These are phyloP conservation scores for Hypomyces perniciosus DNA, from an alignment of 2,329 filamentous ascomycete genomes.

Conservation along the genomic window DNA sequence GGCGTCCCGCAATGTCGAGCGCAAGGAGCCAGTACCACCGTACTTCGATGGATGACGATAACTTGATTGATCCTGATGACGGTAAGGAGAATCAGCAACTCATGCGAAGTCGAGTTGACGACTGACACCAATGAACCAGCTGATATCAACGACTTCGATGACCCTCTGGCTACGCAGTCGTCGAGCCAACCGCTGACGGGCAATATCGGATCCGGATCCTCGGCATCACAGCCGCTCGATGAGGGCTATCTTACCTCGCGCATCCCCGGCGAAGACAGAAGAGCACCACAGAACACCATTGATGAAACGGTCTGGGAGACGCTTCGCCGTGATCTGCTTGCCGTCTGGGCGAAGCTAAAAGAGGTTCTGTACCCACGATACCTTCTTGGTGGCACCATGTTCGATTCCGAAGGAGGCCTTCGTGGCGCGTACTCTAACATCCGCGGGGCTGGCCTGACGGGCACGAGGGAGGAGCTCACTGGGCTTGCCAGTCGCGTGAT, in stretches of 20 bases:
- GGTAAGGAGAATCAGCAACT: slow-evolving; percentile 39
- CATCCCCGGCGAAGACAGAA: slow-evolving; percentile 88
- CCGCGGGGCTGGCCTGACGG: slow-evolving; percentile 51
- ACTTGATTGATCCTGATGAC: slow-evolving; percentile 74
- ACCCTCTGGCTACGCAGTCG: slow-evolving; percentile 64
- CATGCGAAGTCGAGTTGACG: background rate
- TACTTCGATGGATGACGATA: slow-evolving; percentile 58
- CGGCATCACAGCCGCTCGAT: slow-evolving; percentile 52
- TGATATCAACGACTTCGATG: slow-evolving; percentile 88
- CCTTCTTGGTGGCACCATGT: slow-evolving; percentile 67
- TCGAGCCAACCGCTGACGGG: slow-evolving; percentile 77
- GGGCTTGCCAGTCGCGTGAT: slow-evolving; percentile 56
- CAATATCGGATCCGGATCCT: slow-evolving; percentile 64
- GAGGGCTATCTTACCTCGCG: slow-evolving; percentile 81
- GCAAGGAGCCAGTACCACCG: slow-evolving; percentile 54
- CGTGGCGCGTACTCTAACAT: slow-evolving; percentile 58
- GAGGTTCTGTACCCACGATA: slow-evolving; percentile 96
- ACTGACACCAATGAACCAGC: slow-evolving; percentile 39
- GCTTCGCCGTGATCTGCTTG: slow-evolving; percentile 82
- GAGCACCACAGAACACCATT: slow-evolving; percentile 85
- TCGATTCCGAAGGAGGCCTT: slow-evolving; percentile 47
- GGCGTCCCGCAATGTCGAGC: slow-evolving; percentile 35
- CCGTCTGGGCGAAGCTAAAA: slow-evolving; percentile 96
- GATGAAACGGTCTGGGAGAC: slow-evolving; percentile 98
- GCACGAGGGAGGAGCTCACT: slow-evolving; percentile 56